Base-by-base conservation (phyloP, 2,329 filamentous ascomycete genomes). In the Trichoderma koningiopsis region DNA sequence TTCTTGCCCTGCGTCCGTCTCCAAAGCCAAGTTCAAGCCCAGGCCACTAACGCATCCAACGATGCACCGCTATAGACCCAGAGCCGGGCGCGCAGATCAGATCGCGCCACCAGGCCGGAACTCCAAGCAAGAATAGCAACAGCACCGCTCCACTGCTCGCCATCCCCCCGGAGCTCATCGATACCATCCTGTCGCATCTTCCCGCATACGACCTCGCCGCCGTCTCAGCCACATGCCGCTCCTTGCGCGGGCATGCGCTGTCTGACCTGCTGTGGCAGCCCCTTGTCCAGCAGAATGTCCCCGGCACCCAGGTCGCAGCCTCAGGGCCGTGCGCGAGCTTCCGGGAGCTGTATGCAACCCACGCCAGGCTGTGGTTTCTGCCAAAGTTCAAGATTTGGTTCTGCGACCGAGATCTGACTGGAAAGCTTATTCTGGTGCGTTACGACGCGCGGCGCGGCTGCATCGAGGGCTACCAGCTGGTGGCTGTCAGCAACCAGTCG, bases 291-390 rank as follows among this genome's bases (percentile, higher is more conserved):
- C 79, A 84, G 6, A 89, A 92, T 71, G 81, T 96, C 0, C 90
- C 91, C 0, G 80, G 86, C 40, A 76, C 83, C 66, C 72, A 74
- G 14, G 80, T 94, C 33, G 79, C 80, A 1, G 83, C 84, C 1
- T 83, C 89, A 0, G 84, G 83, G 7, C 89, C 90, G 7, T 89
- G 86, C 74, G 73, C 81, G 2, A 89, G 84, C 29, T 97, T 90
- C 79, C 88, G 87, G 69, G 85, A 91, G 31, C 86, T 97, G 2
- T 97, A 92, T 77, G 82, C 86, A 53, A 85, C 89, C 24, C 92
- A 96, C 77, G 87, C 96, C 72, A 90, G 91, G 0, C 88, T 90
- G 74, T 97, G 94, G 94, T 97, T 97, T 75, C 83, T 97, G 1
- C 85, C 92, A 0, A 88, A 87, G 63, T 84, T 92, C 76, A 94